Evolutionary conservation across 257 asterid genomes (phyloP), one percentile per base, ranked within the genome.

Genomic region (Dorcoceras hygrometricum): DNA sequence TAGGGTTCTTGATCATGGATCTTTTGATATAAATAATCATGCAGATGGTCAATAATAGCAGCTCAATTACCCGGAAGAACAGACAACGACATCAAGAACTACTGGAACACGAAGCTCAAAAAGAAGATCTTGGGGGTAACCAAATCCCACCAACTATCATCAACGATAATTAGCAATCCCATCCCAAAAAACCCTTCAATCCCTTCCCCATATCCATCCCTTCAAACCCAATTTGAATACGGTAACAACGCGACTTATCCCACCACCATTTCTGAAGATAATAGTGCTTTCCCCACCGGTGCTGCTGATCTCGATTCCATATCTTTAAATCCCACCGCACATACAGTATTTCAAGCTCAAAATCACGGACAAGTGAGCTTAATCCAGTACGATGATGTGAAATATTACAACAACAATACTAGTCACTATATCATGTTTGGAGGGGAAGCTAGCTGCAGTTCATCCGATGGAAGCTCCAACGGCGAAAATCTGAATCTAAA

Each of bases 41-140:
- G 48, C 73, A 83, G 89, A 62, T 86, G 89, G 91, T 86, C 91
- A 62, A 82, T 89, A 59, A 91, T 91, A 66, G 98, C 98, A 46
- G 87, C 85, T 8, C 89, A 87, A 27, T 79, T 91, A 56, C 95
- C 89, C 4, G 95, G 97, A 0, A 88, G 96, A 67, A 90, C 97
- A 0, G 97, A 90, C 69, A 90, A 90, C 39, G 97, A 90, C 25
- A 90, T 90, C 64, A 90, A 90, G 69, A 90, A 90, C 78, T 84
- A 90, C 65, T 90, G 97, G 97, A 91, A 91, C 89, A 91, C 96
- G 0, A 91, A 88, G 85, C 97, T 91, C 3, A 91, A 86, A 70
- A 88, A 86, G 84, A 91, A 86, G 65, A 65, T 86, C 27, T 62
- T 77, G 50, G 73, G 78, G 24, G 34, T 19, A 36, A 27, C 56